Base-by-base conservation (phyloP, 176 grass and related monocot species). In the Olyra latifolia region DNA sequence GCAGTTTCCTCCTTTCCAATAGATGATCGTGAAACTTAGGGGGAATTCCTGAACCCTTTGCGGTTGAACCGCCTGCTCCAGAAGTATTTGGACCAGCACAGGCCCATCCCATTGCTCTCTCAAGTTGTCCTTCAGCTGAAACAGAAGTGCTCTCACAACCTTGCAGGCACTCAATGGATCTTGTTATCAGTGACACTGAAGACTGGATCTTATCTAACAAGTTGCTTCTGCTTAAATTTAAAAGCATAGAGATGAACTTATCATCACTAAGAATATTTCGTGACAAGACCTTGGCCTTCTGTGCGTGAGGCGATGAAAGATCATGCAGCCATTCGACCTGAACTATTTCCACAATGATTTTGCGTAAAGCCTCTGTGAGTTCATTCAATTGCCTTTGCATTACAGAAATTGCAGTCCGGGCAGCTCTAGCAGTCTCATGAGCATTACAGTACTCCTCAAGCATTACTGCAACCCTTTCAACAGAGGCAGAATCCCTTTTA, bases 61-160 rank as follows among this genome's bases (percentile, higher is more conserved):
- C 23, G 22, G 82, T 48, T 83, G 80, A 87, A 76, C 73, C 46
- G 6, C 77, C 74, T 65, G 88, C 79, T 66, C 78, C 84, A 64
- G 80, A 75, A 46, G 82, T 88, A 80, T 73, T 90, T 85, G 91
- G 80, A 47, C 91, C 87, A 44, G 89, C 87, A 84, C 94, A 97
- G 56, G 95, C 95, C 95, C 95, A 98, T 82, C 89, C 92, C 92
- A 98, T 98, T 43, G 95, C 95, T 82, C 92, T 91, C 68, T 98
- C 92, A 80, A 98, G 92, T 76, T 98, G 95, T 71, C 83, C 92
- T 90, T 94, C 95, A 60, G 85, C 87, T 69, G 92, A 89, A 56
- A 90, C 45, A 48, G 92, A 94, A 85, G 80, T 88, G 83, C 69
- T 89, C 85, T 94, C 88, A 93, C 89, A 98, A 84, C 76, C 90